Evolutionary conservation across 78 protist genomes (phyloP), one percentile per base, ranked within the genome.

Genomic region (Corallochytrium limacisporum): DNA sequence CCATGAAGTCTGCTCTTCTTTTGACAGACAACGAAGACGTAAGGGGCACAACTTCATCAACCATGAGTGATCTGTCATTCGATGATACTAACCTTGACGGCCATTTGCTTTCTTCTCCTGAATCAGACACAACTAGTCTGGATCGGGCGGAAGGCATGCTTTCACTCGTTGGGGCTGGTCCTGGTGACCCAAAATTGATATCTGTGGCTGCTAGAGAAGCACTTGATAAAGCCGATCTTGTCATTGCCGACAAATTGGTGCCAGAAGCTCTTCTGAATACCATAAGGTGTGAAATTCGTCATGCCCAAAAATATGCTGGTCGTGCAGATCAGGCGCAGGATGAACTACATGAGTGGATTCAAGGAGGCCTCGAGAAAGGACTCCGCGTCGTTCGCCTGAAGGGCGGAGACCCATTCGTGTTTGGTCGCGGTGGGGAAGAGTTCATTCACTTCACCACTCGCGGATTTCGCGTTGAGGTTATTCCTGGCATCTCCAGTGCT

Each of bases 371-470:
- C 42, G 42, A 13, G 29, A 18, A 24, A 35, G 72, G 77, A 35
- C 26, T 36, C 26, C 0, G 33, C 6, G 82, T 77, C 32, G 75
- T 69, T 3, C 60, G 82, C 3, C 71, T 77, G 49, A 77, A 77
- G 62, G 38, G 50, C 33, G 82, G 82, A 31, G 82, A 77, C 37
- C 82, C 82, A 12, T 68, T 66, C 2, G 57, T 77, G 42, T 77
- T 55, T 37, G 82, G 82, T 5, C 70, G 82, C 12, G 82, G 71
- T 32, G 73, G 69, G 3, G 82, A 77, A 62, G 82, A 77, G 75
- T 1, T 65, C 9, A 4, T 40, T 38, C 59, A 26, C 50, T 70
- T 77, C 38, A 54, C 61, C 22, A 12, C 2, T 32, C 68, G 28
- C 36, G 75, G 69, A 28, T 69, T 20, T 37, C 62, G 35, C 1